A percentile compares a stretch with the other conserved stretches of the same genome.
phyloP scores from a whole-genome alignment of 805 yeast genomes.

The Saccharomyces eubayanus region DNA sequence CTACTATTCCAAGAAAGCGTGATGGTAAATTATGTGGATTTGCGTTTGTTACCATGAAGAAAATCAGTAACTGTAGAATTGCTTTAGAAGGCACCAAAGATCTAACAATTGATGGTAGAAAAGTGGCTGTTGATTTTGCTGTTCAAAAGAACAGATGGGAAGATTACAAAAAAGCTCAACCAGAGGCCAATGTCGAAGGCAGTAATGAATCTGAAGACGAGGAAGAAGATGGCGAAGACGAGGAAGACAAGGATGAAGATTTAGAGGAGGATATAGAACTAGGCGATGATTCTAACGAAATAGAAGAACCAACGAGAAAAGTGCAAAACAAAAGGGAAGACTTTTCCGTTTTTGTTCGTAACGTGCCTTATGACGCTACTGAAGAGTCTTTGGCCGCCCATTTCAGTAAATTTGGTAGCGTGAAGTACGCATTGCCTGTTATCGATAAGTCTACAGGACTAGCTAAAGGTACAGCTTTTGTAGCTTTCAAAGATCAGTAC shows the following conservation, averaged over 20 bases:
- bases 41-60: conserved; percentile 88
- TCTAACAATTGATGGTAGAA: conserved; percentile 77
- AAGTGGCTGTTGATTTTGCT: conserved; percentile 91
- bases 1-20: conserved; percentile 76
- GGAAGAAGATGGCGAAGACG: conserved; percentile 24
- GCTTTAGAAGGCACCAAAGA: conserved; percentile 74
- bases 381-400: conserved; percentile 69
- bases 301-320: conserved; percentile 28
- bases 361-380: conserved; percentile 91
- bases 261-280: conserved; percentile 28
- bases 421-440: conserved; percentile 89
- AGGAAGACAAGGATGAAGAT: conserved; percentile 27
- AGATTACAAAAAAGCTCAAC: conserved; percentile 39
- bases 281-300: conserved; percentile 26
- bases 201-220: conserved; percentile 32
- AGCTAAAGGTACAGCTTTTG: conserved; percentile 92
- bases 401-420: conserved; percentile 73
- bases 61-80: conserved; percentile 61
- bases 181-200: conserved; percentile 29
- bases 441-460: conserved; percentile 75
- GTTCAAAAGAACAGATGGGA: conserved; percentile 83
- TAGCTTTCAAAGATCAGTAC: conserved; percentile 62
- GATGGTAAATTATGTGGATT: conserved; percentile 91
- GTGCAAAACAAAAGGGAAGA: conserved; percentile 54
- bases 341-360: conserved; percentile 76